Percentiles rank a stretch among this genome's conserved stretches.
Conservation (phyloP, 305 asterid species). For the Coffea humblotiana region DNA sequence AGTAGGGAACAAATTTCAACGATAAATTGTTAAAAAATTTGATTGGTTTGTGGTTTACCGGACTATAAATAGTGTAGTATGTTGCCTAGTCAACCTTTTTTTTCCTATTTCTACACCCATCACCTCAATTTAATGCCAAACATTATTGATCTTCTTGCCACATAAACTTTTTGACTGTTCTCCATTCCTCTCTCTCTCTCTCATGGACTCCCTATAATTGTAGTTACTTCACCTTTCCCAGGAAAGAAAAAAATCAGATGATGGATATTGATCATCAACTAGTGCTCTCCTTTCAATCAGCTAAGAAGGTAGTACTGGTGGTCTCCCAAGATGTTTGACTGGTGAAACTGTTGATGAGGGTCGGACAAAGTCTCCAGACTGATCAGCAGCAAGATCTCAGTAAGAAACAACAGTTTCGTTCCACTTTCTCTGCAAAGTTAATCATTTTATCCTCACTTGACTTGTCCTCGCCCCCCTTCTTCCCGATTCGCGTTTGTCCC, state of each 20-base stretch:
- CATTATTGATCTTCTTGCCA: constrained; percentile 7
- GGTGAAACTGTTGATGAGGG: not conserved
- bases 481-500: not conserved
- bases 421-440: constrained; percentile 2
- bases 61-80: not conserved
- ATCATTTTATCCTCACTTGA: not conserved
- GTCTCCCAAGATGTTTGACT: not conserved
- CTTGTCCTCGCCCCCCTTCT: not conserved
- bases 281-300: not conserved
- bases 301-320: not conserved
- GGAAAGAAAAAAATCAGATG: constrained; percentile 9
- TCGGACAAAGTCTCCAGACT: not conserved
- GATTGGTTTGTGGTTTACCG: not conserved
- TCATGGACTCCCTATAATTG: not conserved
- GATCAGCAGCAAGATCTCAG: not conserved
- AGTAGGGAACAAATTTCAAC: not conserved
- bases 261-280: not conserved
- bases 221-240: not conserved
- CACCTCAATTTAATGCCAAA: constrained; percentile 23
- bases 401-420: not conserved
- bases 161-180: constrained; percentile 12
- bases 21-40: not conserved
- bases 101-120: not conserved
- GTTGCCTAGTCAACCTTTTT: not conserved
- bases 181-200: not conserved